Base-by-base conservation (phyloP, 129 eudicot species). In the Apium graveolens region DNA sequence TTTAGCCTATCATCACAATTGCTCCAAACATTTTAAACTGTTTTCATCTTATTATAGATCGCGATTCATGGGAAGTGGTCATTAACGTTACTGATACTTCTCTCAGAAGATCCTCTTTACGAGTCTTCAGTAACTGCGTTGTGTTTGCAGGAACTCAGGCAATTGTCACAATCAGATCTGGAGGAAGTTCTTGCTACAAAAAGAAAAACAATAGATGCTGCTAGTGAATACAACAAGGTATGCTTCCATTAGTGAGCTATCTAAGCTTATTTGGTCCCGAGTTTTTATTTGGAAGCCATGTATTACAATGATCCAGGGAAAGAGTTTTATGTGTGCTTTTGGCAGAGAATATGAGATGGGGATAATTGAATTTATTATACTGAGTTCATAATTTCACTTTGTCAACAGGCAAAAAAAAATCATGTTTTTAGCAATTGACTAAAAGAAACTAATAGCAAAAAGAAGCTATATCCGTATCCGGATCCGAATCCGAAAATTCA, bases 261-360 rank as follows among this genome's bases (percentile, higher is more conserved):
- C 97, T 48, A 91, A 91, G 89, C 83, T 94, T 44, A 93, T 35
- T 35, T 95, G 46, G n/a, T 90, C 98, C 32, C 97, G 90, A 80
- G 84, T 95, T 71, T 21, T 11, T 39, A 20, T 71, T 39, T 39
- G 75, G 75, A 71, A 71, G 5, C 14, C 3, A 70, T 18, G 4
- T 18, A 37, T 55, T 16, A 55, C 27, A 55, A 55, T 5, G 27
- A 55, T 55, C 63, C 63, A 5, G n/a, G 63, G 63, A 55, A 55
- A 3, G 63, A 21, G 63, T 55, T 55, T 55, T 5, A 57, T 57
- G 13, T n/a, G 35, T 27, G 34, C 69, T 62, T 24, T 14, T 62
- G 69, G 34, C 34, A n/a, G 69, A 9, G 17, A 62, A 11, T 62
- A 62, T 62, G 32, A 62, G 35, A 41, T 41, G 10, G 44, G 44